phyloP scores from a whole-genome alignment of 257 asterid species.

The Hygrophila difformis region DNA sequence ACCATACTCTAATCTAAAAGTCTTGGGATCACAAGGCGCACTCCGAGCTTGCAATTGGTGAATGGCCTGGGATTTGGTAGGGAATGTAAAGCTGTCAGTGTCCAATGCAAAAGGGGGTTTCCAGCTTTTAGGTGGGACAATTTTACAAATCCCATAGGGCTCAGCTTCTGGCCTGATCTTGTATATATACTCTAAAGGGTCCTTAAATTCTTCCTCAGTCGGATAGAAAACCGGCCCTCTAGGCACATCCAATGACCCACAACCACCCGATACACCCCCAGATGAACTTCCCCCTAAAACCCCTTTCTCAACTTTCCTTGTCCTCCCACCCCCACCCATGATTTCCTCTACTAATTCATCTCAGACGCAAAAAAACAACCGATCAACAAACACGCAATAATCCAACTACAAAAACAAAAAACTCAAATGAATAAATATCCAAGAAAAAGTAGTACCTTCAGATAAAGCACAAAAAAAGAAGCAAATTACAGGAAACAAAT shows the following conservation, averaged over 20 bases:
- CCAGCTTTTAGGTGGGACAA: conserved; percentile 88
- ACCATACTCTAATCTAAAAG: conserved; percentile 69
- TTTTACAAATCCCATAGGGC: conserved; percentile 90
- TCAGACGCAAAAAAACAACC: conserved; percentile 12
- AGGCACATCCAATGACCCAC: conserved; percentile 54
- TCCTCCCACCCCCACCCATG: conserved; percentile 90
- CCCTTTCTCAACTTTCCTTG: conserved; percentile 72
- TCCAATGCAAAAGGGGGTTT: conserved; percentile 84
- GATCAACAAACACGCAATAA: conserved; percentile 5
- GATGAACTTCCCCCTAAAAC: conserved; percentile 44
- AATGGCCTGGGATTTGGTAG: conserved; percentile 84
- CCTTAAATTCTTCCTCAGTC: conserved; percentile 78
- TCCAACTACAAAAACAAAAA: conserved; percentile 20
- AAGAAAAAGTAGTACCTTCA: no score
- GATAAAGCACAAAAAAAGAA: no score
- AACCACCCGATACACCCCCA: conserved; percentile 35
- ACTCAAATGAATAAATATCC: no score
- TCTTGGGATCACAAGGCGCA: conserved; percentile 79
- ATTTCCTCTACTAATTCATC: conserved; percentile 22
- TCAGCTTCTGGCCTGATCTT: conserved; percentile 96
- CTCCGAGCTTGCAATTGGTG: conserved; percentile 89
- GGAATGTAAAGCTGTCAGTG: conserved; percentile 59
- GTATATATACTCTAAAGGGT: conserved; percentile 76
- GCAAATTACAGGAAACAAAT: no score
- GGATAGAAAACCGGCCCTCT: conserved; percentile 87